phyloP scores from a whole-genome alignment of 2,329 filamentous ascomycete species.

The Sporothrix mexicana region DNA sequence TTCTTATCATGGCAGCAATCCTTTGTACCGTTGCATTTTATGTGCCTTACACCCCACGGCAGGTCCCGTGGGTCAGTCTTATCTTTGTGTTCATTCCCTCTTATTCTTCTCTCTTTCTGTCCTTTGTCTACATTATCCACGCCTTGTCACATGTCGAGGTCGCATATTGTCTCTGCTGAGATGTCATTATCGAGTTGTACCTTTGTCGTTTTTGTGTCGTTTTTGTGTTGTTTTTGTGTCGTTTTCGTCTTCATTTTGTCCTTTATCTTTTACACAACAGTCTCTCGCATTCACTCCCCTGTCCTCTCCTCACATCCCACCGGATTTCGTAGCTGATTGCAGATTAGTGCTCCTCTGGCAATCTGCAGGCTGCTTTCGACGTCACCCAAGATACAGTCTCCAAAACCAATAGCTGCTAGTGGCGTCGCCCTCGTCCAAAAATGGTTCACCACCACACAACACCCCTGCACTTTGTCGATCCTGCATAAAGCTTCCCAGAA shows the following conservation, averaged over 20 bases:
- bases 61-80: too few species aligned
- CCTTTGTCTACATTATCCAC: too few species aligned
- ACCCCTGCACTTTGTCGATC: conserved; percentile 6
- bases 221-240: not conserved
- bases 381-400: not conserved
- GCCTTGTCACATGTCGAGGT: not conserved
- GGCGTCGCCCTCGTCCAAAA: too few species aligned
- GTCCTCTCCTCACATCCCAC: not conserved
- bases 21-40: too few species aligned
- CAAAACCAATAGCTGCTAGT: too few species aligned
- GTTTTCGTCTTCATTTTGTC: too few species aligned
- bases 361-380: not conserved
- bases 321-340: conserved; percentile 10
- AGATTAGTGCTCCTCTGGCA: not conserved
- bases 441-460: not conserved
- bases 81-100: too few species aligned
- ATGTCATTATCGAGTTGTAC: too few species aligned
- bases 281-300: not conserved
- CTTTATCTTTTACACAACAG: too few species aligned
- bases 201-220: not conserved
- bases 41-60: too few species aligned
- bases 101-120: too few species aligned
- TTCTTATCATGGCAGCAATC: not conserved
- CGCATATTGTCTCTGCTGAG: not conserved
- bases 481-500: conserved; percentile 34